Evolutionary conservation across 192 early-diverging fungal species (phyloP).

Genomic region (Mortierella antarctica): DNA sequence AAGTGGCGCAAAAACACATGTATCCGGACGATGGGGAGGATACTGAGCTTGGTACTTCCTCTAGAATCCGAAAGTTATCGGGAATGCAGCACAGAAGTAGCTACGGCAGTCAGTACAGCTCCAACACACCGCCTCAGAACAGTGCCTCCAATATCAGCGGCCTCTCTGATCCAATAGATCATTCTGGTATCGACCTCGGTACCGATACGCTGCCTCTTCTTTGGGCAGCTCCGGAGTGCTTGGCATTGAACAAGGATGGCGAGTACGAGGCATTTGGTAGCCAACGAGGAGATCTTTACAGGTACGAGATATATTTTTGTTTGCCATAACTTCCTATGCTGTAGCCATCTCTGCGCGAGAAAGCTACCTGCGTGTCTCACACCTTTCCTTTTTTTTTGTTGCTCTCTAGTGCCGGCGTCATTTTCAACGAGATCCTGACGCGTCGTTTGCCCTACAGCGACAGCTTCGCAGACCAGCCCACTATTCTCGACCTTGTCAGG

Average conservation of each 20-base stretch:
- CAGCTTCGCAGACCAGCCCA: slow-evolving; percentile 3
- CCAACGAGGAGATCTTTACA: slow-evolving; percentile 52
- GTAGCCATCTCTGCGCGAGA: background rate
- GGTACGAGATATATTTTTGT: slow-evolving; percentile 13
- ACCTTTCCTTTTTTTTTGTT: background rate
- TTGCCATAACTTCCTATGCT: background rate
- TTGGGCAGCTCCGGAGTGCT: slow-evolving; percentile 52
- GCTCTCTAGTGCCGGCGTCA: slow-evolving; percentile 50
- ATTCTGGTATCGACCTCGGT: slow-evolving; percentile 19
- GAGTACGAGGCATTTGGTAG: slow-evolving; percentile 37
- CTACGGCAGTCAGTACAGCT: slow-evolving; percentile 7
- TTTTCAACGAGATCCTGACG: slow-evolving; percentile 61
- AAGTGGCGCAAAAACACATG: no score
- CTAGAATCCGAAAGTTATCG: background rate
- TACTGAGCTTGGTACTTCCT: background rate
- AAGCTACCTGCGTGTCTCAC: background rate
- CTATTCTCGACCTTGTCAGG: slow-evolving; percentile 23
- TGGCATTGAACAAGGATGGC: slow-evolving; percentile 18
- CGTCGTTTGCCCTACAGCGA: slow-evolving; percentile 50
- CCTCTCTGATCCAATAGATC: slow-evolving; percentile 15
- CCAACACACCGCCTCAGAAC: background rate
- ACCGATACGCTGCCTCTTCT: slow-evolving; percentile 29
- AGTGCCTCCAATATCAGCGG: slow-evolving; percentile 6
- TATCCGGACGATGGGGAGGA: no score
- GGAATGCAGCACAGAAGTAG: slow-evolving; percentile 3